Evolutionary conservation across 352 stramenopile genomes (phyloP), one percentile per base, ranked within the genome.

Genomic region (Pythium brachiatum): DNA sequence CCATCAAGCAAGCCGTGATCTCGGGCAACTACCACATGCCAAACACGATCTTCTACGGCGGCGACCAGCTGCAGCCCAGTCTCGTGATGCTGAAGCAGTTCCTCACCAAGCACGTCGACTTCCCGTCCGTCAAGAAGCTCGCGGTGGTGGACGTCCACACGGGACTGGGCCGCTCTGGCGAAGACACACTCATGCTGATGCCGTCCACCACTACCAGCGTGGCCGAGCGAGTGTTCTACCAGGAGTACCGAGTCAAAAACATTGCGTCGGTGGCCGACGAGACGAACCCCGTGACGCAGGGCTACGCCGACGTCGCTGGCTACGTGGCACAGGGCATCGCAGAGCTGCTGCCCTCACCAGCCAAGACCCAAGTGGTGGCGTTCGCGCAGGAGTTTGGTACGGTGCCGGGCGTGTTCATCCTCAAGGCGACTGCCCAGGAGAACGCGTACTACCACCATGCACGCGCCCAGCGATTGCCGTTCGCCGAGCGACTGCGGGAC

Each of bases 141-240:
- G 79, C 65, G 5, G 89, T 97, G 7, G 43, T 98, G 57, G 93
- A 98, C 69, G 89, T 98, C 11, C 95, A 98, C 70, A 98, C 95
- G 0, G 95, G 95, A 1, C 75, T 98, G 31, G 95, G 94, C 4
- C 57, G 74, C 18, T 55, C 77, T 29, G 86, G 81, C 25, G 48
- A 72, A 21, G 64, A 72, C 31, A 90, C 79, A 36, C 64, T 90
- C 4, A 73, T 90, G 56, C 50, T 88, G 13, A 60, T 60, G 60
- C 29, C 53, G 7, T 20, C 52, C n/a, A 72, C 73, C 9, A 62
- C 32, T 3, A 26, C 20, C 1, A 66, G 52, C 11, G 39, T 60
- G 18, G 16, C 44, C 1, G 51, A 62, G 23, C 51, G 39, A 23
- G 38, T 62, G 3, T 57, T 61, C 21, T 8, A 27, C 15, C 23